Evolutionary conservation across 352 stramenopile species (phyloP), one percentile per base, ranked within the genome.

Genomic region (Globisporangium radiosum): DNA sequence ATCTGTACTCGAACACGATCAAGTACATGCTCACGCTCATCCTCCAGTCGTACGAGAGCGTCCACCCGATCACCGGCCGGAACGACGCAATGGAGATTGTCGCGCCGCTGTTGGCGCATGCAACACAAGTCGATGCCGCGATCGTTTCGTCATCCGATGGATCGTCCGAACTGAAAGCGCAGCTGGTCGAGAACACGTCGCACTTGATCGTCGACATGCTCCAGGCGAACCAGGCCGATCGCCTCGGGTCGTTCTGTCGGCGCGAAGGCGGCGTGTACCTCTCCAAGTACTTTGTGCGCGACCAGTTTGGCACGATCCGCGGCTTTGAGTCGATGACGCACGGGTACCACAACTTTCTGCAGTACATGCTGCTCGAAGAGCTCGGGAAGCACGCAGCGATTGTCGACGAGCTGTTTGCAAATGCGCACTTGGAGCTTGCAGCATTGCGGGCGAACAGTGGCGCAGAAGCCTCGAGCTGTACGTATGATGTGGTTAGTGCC

Each of bases 1-100:
- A 94, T 60, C 52, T 94, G 51, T 94, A 94, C 67, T 91, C 85
- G 42, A 92, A 90, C 59, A 94, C 85, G 4, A 87, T 94, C 75
- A 94, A 94, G 79, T 92, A 92, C 66, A 90, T 94, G 79, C 79
- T 94, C 33, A 90, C 80, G 49, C 73, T 94, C 11, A 92, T 94
- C 59, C 59, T 94, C 14, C 85, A 94, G 68, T 92, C 81, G 47
- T 94, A 94, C 61, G 85, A 94, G 53, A 94, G 85, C 60, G 85
- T 94, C 7, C 85, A 94, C 59, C 85, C 85, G 15, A 91, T 94
- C 69, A 94, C 85, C 6, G 85, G 82, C 10, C 80, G 83, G 42
- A 92, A 94, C 52, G 85, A 94, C 54, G 85, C 85, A 10, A 94
- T 94, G 85, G 82, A 94, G 64, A 89, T 92, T 55, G 67, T 82